Conservation (phyloP, 1,284 basidiomycete genomes). For the Clitocybe nebularis region DNA sequence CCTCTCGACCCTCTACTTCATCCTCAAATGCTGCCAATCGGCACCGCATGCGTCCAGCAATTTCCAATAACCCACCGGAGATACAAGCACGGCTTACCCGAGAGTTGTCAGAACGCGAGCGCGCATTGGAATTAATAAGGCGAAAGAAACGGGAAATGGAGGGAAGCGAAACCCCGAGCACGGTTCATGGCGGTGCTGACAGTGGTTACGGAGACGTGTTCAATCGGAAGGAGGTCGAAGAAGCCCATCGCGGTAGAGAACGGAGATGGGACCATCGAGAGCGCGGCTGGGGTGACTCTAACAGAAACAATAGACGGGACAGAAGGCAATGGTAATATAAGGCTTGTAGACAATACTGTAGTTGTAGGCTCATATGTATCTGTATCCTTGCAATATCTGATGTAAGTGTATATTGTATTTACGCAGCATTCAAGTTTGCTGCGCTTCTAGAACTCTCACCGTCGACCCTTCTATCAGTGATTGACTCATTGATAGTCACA, state of each 20-base stretch:
- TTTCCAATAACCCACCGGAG: slow-evolving; percentile 30
- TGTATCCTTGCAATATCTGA: too few relatives aligned
- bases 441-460: too few relatives aligned
- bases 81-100: slow-evolving; percentile 59
- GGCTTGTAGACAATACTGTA: too few relatives aligned
- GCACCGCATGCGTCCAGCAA: slow-evolving; percentile 17
- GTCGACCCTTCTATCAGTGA: too few relatives aligned
- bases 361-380: too few relatives aligned
- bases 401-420: too few relatives aligned
- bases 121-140: slow-evolving; percentile 64
- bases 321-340: slow-evolving; percentile 19
- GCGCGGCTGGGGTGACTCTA: slow-evolving; percentile 21
- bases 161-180: slow-evolving; percentile 67
- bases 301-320: slow-evolving; percentile 12
- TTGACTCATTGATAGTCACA: too few relatives aligned
- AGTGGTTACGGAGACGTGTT: slow-evolving; percentile 66
- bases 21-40: slow-evolving; percentile 23
- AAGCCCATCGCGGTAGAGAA: slow-evolving; percentile 51
- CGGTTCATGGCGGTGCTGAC: slow-evolving; percentile 49
- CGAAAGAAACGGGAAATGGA: slow-evolving; percentile 58
- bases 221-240: slow-evolving; percentile 66
- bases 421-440: too few relatives aligned
- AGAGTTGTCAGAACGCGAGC: slow-evolving; percentile 68
- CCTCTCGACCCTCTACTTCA: slow-evolving; percentile 23
- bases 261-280: slow-evolving; percentile 23